phyloP scores from a whole-genome alignment of 2,329 filamentous ascomycete species.

The Sarocladium kiliense region DNA sequence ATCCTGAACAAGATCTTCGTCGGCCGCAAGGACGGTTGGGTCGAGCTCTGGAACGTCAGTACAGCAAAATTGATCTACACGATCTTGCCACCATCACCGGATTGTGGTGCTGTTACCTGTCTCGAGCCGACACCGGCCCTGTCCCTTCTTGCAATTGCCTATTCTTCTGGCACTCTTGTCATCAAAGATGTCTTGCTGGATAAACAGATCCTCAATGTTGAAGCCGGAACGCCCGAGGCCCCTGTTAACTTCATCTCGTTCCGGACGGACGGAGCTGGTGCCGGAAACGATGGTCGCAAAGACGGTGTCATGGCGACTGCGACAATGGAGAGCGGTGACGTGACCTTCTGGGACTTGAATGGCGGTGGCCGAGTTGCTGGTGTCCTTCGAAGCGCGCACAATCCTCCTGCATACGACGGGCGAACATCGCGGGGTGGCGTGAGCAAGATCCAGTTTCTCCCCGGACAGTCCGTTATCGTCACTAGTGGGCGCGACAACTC shows the following conservation, averaged over 20 bases:
- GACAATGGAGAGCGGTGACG: slow-evolving; percentile 72
- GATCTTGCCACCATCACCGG: slow-evolving; percentile 67
- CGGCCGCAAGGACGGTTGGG: slow-evolving; percentile 77
- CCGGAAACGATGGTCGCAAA: slow-evolving; percentile 78
- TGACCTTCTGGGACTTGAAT: slow-evolving; percentile 96
- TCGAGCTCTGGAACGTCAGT: slow-evolving; percentile 97
- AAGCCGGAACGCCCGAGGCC: slow-evolving; percentile 57
- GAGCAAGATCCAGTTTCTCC: slow-evolving; percentile 82
- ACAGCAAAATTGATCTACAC: slow-evolving; percentile 90
- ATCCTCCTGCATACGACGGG: slow-evolving; percentile 57
- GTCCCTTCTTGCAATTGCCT: slow-evolving; percentile 82
- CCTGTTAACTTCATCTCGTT: slow-evolving; percentile 82
- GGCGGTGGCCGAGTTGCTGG: slow-evolving; percentile 81
- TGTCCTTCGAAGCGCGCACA: slow-evolving; percentile 81
- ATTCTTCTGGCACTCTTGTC: slow-evolving; percentile 70
- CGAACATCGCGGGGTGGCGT: slow-evolving; percentile 66
- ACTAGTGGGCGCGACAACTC: slow-evolving; percentile 92
- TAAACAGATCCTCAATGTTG: slow-evolving; percentile 63
- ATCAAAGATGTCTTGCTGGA: slow-evolving; percentile 81
- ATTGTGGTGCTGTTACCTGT: slow-evolving; percentile 78
- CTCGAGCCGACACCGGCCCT: slow-evolving; percentile 79
- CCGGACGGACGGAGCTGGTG: slow-evolving; percentile 81
- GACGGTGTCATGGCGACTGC: slow-evolving; percentile 94
- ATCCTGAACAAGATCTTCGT: slow-evolving; percentile 95
- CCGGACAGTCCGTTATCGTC: slow-evolving; percentile 82